A percentile compares a stretch with the other conserved stretches of the same genome.
These are phyloP conservation scores for Poa pratensis DNA, from an alignment of 176 grass and related monocot species.

Conservation along the genomic window DNA sequence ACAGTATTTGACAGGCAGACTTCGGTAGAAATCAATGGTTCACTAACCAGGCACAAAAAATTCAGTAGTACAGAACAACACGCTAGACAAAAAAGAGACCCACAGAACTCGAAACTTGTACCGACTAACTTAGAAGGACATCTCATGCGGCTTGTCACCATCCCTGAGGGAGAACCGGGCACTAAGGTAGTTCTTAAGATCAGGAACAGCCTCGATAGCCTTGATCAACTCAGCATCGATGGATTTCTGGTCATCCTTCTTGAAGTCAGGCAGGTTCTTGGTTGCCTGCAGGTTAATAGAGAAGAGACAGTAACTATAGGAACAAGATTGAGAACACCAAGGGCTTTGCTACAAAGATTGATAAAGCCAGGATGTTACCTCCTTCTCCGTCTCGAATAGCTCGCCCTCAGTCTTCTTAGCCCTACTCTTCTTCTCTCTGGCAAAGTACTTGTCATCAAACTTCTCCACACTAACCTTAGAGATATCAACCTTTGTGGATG, in stretches of 20 bases:
- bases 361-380: conserved; percentile 40
- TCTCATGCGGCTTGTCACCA: conserved; percentile 86
- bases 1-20: conserved; percentile 45
- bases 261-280: conserved; percentile 64
- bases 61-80: conserved; percentile 37
- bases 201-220: conserved; percentile 70
- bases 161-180: conserved; percentile 83
- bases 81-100: conserved; percentile 35
- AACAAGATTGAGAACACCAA: neutral
- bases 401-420: conserved; percentile 81
- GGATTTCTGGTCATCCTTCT: conserved; percentile 89
- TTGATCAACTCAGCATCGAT: conserved; percentile 68
- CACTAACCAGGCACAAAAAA: conserved; percentile 24
- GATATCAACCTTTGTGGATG: conserved; percentile 87
- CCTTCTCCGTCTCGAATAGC: conserved; percentile 84
- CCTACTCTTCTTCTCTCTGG: conserved; percentile 81
- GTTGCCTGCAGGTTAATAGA: conserved; percentile 43
- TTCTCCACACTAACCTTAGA: conserved; percentile 67
- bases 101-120: neutral
- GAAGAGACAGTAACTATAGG: neutral
- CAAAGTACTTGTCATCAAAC: conserved; percentile 88
- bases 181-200: conserved; percentile 77
- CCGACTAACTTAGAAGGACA: conserved; percentile 73
- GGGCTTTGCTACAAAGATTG: neutral
- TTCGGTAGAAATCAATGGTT: conserved; percentile 37